These are phyloP conservation scores for Talinum fruticosum DNA, from an alignment of 148 eudicot species.

Conservation along the genomic window DNA sequence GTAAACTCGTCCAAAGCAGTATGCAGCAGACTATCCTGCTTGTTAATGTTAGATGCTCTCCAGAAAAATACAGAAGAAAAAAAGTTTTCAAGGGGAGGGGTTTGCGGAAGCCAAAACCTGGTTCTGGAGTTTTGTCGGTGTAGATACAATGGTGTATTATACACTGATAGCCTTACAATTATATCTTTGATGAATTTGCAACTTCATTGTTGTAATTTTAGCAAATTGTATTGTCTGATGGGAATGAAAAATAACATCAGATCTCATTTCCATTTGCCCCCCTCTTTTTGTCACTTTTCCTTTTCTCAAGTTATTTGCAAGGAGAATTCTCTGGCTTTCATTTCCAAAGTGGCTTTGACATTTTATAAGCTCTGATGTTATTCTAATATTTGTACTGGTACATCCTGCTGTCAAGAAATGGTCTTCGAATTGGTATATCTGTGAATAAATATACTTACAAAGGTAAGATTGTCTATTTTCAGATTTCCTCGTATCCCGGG, in stretches of 20 bases:
- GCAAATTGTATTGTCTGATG: background rate
- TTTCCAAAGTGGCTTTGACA: too few relatives aligned
- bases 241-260: background rate
- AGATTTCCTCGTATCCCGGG: too few relatives aligned
- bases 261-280: background rate
- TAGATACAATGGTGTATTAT: background rate
- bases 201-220: background rate
- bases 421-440: too few relatives aligned
- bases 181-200: background rate
- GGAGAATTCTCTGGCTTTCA: too few relatives aligned
- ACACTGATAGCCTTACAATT: background rate
- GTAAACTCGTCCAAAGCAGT: conserved; percentile 16
- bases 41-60: conserved; percentile 1
- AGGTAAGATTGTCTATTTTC: too few relatives aligned
- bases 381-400: too few relatives aligned
- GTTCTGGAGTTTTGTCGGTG: background rate
- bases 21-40: background rate
- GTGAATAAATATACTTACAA: too few relatives aligned
- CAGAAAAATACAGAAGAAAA: background rate
- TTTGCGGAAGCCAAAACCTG: background rate
- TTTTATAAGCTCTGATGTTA: too few relatives aligned
- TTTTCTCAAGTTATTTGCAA: too few relatives aligned
- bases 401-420: too few relatives aligned
- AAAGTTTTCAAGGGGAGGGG: background rate
- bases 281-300: background rate